These are phyloP conservation scores for Kappamyces sp. DNA, from an alignment of 192 early-diverging fungal genomes.

Conservation along the genomic window DNA sequence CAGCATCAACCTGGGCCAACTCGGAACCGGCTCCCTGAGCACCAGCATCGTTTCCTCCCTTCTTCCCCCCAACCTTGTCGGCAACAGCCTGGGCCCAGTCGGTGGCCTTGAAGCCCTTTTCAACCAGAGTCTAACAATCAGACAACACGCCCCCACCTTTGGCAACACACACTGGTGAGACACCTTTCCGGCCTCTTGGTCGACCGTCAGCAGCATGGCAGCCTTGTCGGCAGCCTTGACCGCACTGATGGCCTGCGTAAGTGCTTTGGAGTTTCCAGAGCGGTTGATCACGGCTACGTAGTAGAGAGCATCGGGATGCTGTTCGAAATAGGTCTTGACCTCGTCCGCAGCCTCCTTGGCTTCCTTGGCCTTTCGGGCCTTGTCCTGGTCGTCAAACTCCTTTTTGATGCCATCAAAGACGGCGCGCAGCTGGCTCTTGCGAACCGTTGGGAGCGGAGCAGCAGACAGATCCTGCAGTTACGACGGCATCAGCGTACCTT, in stretches of 20 bases:
- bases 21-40: slow-evolving; percentile 85
- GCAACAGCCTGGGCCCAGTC: slow-evolving; percentile 88
- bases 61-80: slow-evolving; percentile 80
- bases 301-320: slow-evolving; percentile 53
- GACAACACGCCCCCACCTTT: slow-evolving; percentile 35
- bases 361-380: slow-evolving; percentile 76
- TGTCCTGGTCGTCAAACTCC: slow-evolving; percentile 80
- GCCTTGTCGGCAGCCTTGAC: slow-evolving; percentile 84
- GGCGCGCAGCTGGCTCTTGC: slow-evolving; percentile 70
- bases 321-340: slow-evolving; percentile 67
- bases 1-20: slow-evolving; percentile 60
- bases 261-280: slow-evolving; percentile 78
- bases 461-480: slow-evolving; percentile 62
- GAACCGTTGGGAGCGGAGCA: slow-evolving; percentile 68
- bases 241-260: slow-evolving; percentile 68
- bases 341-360: slow-evolving; percentile 75
- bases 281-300: slow-evolving; percentile 57
- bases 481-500: slow-evolving; percentile 27
- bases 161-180: slow-evolving; percentile 77
- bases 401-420: slow-evolving; percentile 71
- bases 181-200: slow-evolving; percentile 60
- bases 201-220: slow-evolving; percentile 74
- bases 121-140: slow-evolving; percentile 12
- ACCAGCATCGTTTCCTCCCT: slow-evolving; percentile 89
- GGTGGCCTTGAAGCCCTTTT: slow-evolving; percentile 77